phyloP scores from a whole-genome alignment of 2,329 filamentous ascomycete genomes.

The Camillea tinctor region DNA sequence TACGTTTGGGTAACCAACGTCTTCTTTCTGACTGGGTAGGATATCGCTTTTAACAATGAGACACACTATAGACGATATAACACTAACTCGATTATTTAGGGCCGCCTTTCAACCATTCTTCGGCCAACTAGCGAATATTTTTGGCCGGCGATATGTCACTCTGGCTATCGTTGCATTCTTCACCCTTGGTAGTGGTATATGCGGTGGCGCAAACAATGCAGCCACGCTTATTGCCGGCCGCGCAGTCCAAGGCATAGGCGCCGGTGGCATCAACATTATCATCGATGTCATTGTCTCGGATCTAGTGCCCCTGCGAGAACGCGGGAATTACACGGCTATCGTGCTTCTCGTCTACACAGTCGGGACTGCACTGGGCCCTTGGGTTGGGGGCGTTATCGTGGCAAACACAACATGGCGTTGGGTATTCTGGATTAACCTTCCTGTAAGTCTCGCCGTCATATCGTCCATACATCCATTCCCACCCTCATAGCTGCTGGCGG shows the following conservation, averaged over 20 bases:
- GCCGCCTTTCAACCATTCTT: conserved; percentile 29
- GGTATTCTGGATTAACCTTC: conserved; percentile 37
- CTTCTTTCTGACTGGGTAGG: conserved; percentile 14
- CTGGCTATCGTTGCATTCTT: conserved; percentile 44
- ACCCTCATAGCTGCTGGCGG: too few relatives aligned
- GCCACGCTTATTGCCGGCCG: conserved; percentile 19
- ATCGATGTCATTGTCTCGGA: conserved; percentile 35
- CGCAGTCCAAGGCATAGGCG: conserved; percentile 13
- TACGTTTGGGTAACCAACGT: conserved; percentile 18
- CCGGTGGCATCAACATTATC: conserved; percentile 13
- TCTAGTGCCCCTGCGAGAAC: conserved; percentile 44
- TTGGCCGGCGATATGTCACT: conserved; percentile 42
- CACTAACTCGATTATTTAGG: neutral
- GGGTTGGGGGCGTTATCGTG: conserved; percentile 23
- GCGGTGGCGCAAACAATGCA: conserved; percentile 43
- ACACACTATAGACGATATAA: neutral
- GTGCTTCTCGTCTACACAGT: conserved; percentile 33
- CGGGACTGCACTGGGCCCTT: conserved; percentile 32
- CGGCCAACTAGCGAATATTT: conserved; percentile 43
- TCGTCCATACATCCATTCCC: too few relatives aligned
- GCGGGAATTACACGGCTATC: conserved; percentile 39
- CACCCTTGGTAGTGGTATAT: conserved; percentile 46
- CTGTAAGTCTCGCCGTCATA: conserved; percentile 9
- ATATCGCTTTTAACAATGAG: neutral
- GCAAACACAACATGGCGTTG: conserved; percentile 35